Conservation (phyloP, 257 asterid species). For the Gentiana straminea region DNA sequence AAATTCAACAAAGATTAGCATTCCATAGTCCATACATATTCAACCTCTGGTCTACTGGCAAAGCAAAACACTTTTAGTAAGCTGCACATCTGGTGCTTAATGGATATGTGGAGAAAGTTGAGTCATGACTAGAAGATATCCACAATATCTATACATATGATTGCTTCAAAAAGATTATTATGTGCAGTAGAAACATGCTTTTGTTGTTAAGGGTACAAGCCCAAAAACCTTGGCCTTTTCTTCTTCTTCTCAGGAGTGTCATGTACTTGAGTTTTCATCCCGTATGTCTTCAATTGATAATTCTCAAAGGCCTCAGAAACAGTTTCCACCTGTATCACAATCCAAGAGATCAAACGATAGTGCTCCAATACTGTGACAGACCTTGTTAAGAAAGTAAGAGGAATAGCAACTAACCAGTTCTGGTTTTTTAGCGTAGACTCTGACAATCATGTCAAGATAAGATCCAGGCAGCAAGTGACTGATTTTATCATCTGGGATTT, state of each 20-base stretch:
- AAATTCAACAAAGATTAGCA: no score
- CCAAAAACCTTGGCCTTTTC: conserved; percentile 19
- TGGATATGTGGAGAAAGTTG: no score
- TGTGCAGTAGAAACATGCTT: no score
- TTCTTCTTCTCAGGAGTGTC: conserved; percentile 70
- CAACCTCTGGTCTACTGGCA: no score
- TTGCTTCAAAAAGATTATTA: no score
- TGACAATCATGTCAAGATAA: conserved; percentile 78
- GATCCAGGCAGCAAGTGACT: conserved; percentile 80
- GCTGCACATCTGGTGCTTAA: no score
- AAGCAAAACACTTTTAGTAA: no score
- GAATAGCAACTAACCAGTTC: conserved; percentile 31
- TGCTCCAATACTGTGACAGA: neutral
- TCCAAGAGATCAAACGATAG: neutral
- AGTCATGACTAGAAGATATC: no score
- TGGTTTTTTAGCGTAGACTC: conserved; percentile 74
- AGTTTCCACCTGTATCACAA: conserved; percentile 48
- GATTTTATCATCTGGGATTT: conserved; percentile 35
- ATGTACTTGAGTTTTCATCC: conserved; percentile 71
- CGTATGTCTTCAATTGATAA: conserved; percentile 62
- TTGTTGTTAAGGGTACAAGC: no score
- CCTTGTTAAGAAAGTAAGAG: neutral
- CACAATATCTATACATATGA: no score
- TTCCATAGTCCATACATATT: no score
- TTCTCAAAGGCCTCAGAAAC: conserved; percentile 71